A percentile compares a stretch with the other conserved stretches of the same genome.
Evolutionary conservation across 345 rosid species (phyloP).

Genomic region (Lagerstroemia speciosa): DNA sequence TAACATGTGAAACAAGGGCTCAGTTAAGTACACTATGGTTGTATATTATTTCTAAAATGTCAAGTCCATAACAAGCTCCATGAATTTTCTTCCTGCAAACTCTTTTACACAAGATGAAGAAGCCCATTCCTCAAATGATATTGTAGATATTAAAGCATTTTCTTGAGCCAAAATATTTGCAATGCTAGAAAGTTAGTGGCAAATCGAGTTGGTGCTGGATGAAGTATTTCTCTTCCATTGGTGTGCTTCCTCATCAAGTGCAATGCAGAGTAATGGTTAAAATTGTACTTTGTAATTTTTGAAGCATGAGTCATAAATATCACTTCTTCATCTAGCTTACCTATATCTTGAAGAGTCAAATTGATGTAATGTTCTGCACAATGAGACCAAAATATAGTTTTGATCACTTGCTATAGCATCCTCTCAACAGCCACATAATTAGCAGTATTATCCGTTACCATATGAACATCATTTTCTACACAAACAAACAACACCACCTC

Average conservation of each 20-base stretch:
- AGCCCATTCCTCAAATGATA: neutral
- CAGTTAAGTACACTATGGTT: neutral
- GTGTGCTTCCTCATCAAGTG: neutral
- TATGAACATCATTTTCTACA: no score
- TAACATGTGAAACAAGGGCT: neutral
- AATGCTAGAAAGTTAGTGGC: neutral
- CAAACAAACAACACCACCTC: no score
- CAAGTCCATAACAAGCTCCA: neutral
- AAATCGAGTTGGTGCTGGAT: neutral
- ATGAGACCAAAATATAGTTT: neutral
- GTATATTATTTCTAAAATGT: neutral
- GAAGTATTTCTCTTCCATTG: neutral
- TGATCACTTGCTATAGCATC: neutral
- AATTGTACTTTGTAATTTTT: neutral
- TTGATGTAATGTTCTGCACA: neutral
- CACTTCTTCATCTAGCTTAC: neutral
- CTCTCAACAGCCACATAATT: neutral
- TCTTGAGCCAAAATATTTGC: neutral
- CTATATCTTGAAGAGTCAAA: neutral
- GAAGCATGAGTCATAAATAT: neutral
- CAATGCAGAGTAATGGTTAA: neutral
- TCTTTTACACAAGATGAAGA: no score
- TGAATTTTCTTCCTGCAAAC: neutral
- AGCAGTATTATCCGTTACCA: no score
- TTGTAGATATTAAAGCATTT: neutral